Evolutionary conservation across 306 rosid genomes (phyloP).

Genomic region (Quercus gilva): DNA sequence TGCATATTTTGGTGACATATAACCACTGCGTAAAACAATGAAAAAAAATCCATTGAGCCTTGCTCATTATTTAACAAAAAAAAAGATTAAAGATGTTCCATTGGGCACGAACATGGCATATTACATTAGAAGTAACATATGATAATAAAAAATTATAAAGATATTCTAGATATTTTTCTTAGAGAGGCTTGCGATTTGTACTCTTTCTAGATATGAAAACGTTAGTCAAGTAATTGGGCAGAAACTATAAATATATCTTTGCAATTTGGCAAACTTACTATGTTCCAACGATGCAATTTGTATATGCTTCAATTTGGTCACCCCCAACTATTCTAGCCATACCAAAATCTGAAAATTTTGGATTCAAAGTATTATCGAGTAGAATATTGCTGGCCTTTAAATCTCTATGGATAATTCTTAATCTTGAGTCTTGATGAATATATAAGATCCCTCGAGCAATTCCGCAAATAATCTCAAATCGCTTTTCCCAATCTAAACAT

Average conservation of each 20-base stretch:
- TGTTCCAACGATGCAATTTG: constrained; percentile 59
- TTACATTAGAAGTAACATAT: too few species aligned
- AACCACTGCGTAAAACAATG: constrained; percentile 38
- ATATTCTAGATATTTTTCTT: too few species aligned
- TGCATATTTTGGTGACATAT: constrained; percentile 67
- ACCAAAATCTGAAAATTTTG: constrained; percentile 67
- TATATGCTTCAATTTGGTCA: constrained; percentile 54
- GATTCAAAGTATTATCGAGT: constrained; percentile 45
- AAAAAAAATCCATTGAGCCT: background rate
- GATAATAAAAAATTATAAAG: too few species aligned
- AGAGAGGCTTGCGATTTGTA: too few species aligned
- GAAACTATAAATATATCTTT: too few species aligned
- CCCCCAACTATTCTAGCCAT: constrained; percentile 66
- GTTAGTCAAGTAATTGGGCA: too few species aligned
- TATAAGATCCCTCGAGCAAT: constrained; percentile 51
- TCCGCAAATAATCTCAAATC: constrained; percentile 5
- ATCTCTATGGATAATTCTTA: constrained; percentile 59
- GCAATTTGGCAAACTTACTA: constrained; percentile 37
- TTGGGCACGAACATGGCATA: background rate
- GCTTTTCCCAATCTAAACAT: background rate
- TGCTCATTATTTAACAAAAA: too few species aligned
- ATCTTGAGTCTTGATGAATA: constrained; percentile 63
- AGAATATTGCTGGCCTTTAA: constrained; percentile 62
- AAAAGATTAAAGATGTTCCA: too few species aligned
- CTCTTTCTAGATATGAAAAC: too few species aligned